phyloP scores from a whole-genome alignment of 805 yeast genomes.

The Candida loeiensis region DNA sequence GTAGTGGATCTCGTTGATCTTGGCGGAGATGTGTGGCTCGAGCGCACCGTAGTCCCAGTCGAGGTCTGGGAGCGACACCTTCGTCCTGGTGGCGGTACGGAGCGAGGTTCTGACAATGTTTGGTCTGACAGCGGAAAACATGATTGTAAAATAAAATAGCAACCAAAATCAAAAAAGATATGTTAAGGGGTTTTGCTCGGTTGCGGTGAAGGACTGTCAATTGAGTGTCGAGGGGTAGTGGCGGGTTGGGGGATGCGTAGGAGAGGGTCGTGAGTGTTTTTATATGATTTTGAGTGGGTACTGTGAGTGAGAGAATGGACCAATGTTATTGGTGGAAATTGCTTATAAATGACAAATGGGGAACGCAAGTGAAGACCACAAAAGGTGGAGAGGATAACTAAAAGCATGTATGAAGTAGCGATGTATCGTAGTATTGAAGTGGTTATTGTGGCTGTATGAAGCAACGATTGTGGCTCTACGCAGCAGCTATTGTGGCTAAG shows the following conservation, averaged over 20 bases:
- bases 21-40: conserved; percentile 83
- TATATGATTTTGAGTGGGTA: no score
- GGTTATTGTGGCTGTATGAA: no score
- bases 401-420: not conserved
- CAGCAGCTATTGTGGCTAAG: no score
- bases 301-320: not conserved
- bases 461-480: no score
- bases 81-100: conserved; percentile 43
- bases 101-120: conserved; percentile 2
- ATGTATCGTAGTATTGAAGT: no score
- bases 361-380: no score
- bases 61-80: conserved; percentile 74
- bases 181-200: not conserved
- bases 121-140: conserved; percentile 2
- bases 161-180: not conserved
- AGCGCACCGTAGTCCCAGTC: conserved; percentile 81
- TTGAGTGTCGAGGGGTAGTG: not conserved
- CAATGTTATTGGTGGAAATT: not conserved
- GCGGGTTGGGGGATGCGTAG: no score
- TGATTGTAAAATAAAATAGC: not conserved
- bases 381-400: not conserved
- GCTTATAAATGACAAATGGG: no score
- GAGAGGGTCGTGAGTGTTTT: not conserved
- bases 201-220: not conserved
- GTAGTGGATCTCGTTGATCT: conserved; percentile 84